phyloP scores from a whole-genome alignment of 169 alveolate genomes.

The Blepharisma undulans region DNA sequence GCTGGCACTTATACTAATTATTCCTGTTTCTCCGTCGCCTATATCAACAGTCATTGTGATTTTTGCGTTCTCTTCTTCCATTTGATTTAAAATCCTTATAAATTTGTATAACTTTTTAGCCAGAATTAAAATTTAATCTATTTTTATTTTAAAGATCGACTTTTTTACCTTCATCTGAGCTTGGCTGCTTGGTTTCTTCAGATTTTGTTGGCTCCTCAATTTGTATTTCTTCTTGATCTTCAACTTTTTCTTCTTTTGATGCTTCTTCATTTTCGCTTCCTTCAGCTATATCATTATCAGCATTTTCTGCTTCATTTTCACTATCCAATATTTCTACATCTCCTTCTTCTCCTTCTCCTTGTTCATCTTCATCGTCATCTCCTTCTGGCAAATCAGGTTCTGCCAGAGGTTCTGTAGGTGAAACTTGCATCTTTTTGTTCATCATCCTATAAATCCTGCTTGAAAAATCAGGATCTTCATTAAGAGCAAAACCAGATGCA shows the following conservation, averaged over 20 bases:
- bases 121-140: neutral
- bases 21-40: neutral
- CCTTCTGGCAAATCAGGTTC: constrained; percentile 45
- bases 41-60: constrained; percentile 18
- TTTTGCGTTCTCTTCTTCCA: neutral
- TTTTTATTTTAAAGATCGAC: neutral
- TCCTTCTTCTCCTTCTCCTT: constrained; percentile 42
- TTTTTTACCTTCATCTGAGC: neutral
- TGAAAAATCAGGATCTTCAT: constrained; percentile 76
- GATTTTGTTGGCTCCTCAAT: neutral
- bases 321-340: constrained; percentile 46
- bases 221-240: neutral
- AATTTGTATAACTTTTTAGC: neutral
- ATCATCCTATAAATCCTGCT: constrained; percentile 73
- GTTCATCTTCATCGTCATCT: constrained; percentile 55
- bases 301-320: neutral
- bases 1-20: neutral
- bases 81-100: neutral
- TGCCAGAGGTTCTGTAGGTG: constrained; percentile 72
- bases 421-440: constrained; percentile 72
- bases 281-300: neutral
- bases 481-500: constrained; percentile 65
- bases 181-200: neutral
- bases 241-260: neutral
- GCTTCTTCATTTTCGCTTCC: too few species aligned